phyloP scores from a whole-genome alignment of 495 filamentous ascomycete genomes.

The Daldinia caldariorum region DNA sequence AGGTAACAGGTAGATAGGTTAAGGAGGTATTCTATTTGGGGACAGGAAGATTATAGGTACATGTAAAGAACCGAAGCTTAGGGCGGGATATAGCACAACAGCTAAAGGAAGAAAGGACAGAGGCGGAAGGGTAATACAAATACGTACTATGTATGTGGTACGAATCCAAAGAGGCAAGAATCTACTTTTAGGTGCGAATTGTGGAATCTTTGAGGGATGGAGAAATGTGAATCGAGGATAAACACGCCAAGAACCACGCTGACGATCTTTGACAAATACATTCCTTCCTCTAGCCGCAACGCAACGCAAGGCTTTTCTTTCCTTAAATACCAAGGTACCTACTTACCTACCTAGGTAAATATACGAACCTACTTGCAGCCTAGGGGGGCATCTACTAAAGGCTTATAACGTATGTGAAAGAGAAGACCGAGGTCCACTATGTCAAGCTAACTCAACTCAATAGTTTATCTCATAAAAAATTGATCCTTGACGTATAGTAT shows the following conservation, averaged over 20 bases:
- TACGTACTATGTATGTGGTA: slow-evolving; percentile 16
- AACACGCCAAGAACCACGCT: slow-evolving; percentile 12
- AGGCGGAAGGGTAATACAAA: slow-evolving; percentile 11
- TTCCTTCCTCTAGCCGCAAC: not conserved
- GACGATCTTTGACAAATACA: slow-evolving; percentile 4
- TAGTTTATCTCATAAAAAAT: not conserved
- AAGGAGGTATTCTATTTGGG: not conserved
- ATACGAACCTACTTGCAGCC: not conserved
- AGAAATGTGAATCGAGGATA: slow-evolving; percentile 19
- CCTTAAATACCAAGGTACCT: not conserved
- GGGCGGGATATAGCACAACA: not conserved
- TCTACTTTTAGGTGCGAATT: slow-evolving; percentile 13
- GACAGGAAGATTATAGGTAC: not conserved
- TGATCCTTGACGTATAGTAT: not conserved
- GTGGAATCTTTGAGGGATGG: slow-evolving; percentile 19
- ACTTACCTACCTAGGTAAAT: not conserved
- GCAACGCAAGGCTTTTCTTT: not conserved
- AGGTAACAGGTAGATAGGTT: no score
- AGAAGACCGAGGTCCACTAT: no score
- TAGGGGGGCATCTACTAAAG: not conserved
- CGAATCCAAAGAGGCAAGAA: slow-evolving; percentile 9
- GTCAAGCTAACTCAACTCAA: not conserved
- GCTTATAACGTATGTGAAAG: no score
- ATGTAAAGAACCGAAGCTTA: slow-evolving; percentile 3
- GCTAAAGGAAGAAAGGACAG: not conserved